phyloP scores from a whole-genome alignment of 2,329 filamentous ascomycete genomes.

The Dothiorella sarmentorum region DNA sequence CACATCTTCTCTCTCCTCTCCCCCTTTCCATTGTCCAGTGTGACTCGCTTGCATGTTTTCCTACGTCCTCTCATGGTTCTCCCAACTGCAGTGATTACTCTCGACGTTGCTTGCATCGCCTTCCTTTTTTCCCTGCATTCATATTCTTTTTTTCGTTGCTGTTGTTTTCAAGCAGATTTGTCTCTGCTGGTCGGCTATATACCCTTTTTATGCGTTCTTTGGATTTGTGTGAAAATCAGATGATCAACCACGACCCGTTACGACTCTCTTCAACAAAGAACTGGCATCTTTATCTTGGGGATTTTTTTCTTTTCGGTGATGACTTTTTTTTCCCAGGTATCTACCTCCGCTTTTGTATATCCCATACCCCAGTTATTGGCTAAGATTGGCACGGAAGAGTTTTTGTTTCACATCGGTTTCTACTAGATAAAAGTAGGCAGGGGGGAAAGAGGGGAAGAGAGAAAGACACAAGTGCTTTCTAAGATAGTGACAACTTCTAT shows the following conservation, averaged over 20 bases:
- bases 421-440: background rate
- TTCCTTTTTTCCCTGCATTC: constrained; percentile 8
- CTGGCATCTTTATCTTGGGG: background rate
- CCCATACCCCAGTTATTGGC: background rate
- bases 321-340: background rate
- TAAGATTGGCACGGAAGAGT: background rate
- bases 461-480: background rate
- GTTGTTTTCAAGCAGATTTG: constrained; percentile 16
- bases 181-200: constrained; percentile 17
- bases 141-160: background rate
- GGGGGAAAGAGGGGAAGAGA: background rate
- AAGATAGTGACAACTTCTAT: no score
- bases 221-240: constrained; percentile 4
- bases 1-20: background rate
- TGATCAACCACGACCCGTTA: constrained; percentile 12
- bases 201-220: constrained; percentile 17
- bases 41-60: background rate
- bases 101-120: background rate
- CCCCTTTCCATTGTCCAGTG: background rate
- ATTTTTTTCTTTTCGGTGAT: background rate
- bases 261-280: constrained; percentile 11
- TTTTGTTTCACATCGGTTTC: background rate
- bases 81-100: background rate
- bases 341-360: constrained; percentile 12
- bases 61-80: background rate